These are phyloP conservation scores for Juncus effusus DNA, from an alignment of 176 grass and related monocot species.

Conservation along the genomic window DNA sequence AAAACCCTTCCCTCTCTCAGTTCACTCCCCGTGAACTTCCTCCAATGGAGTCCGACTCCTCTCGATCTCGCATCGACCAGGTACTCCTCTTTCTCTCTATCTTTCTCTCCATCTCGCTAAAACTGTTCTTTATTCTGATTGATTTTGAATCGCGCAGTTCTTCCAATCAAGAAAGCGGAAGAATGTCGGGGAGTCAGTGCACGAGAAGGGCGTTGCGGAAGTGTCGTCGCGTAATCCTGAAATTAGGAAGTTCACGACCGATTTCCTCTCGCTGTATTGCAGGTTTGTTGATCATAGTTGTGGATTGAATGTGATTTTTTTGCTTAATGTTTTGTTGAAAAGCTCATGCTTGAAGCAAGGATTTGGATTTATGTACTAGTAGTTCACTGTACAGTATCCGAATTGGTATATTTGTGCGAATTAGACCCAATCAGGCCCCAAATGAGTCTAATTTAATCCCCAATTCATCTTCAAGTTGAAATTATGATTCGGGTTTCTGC, in stretches of 20 bases:
- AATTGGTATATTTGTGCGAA: too few species aligned
- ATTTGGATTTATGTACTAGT: too few species aligned
- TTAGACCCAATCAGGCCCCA: too few species aligned
- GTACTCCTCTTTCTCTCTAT: slow-evolving; percentile 34
- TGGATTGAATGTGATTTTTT: background rate
- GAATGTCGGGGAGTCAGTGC: slow-evolving; percentile 10
- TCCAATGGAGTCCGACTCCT: slow-evolving; percentile 55
- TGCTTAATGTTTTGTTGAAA: background rate
- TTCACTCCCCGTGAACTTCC: slow-evolving; percentile 25
- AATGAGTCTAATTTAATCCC: too few species aligned
- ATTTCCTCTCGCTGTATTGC: slow-evolving; percentile 74
- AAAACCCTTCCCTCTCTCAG: slow-evolving; percentile 5
- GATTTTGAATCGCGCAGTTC: slow-evolving; percentile 43
- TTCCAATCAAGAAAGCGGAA: slow-evolving; percentile 74
- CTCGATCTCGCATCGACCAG: slow-evolving; percentile 73
- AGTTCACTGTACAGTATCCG: too few species aligned
- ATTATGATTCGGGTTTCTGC: too few species aligned
- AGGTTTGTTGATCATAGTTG: slow-evolving; percentile 35
- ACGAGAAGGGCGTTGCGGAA: slow-evolving; percentile 35
- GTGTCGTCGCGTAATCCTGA: slow-evolving; percentile 36
- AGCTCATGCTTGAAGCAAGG: too few species aligned
- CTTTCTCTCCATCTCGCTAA: background rate
- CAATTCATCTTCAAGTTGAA: too few species aligned
- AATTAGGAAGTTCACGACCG: slow-evolving; percentile 55
- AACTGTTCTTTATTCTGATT: background rate